Evolutionary conservation across 805 yeast genomes (phyloP), one percentile per base, ranked within the genome.

Genomic region (Metschnikowia vanudenii): DNA sequence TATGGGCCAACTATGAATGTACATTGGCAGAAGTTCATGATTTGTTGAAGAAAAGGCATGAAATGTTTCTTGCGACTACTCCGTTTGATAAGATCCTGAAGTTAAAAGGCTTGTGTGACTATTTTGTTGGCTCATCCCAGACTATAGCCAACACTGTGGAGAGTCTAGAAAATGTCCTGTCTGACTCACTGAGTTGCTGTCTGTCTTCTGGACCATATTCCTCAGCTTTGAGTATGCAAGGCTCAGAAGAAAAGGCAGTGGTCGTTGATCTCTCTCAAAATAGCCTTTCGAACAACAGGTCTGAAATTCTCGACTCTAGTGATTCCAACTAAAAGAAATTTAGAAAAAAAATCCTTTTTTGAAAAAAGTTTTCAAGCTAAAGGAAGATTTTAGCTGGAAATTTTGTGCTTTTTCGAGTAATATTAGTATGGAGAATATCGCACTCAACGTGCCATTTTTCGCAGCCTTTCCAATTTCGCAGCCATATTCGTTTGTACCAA

Each of bases 1-100:
- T 36, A 3, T 45, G 49, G 49, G 41, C 45, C 4, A 36, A 40
- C 18, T 40, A 40, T 22, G 49, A 45, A 37, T 37, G 38, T n/a
- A 14, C 44, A 4, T 41, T 45, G 35, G 38, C 37, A 2, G 41
- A 45, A 13, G 45, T 40, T 8, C 26, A 36, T 12, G 12, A 11
- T 10, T 19, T 32, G 14, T 14, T 45, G n/a, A 9, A 16, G 13
- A 26, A 37, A 18, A 29, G 49, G 22, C 49, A 45, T 34, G 34
- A 36, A 10, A 26, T 10, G n/a, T 30, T 45, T 11, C 5, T 40
- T 38, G n/a, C 33, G 2, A 40, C 38, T 14, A 11, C 37, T n/a
- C 45, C 49, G 6, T 40, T 45, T 24, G 32, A 40, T 30, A 18
- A 30, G 10, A 36, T 40, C 3, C 26, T 19, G 18, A 11, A 18